Base-by-base conservation (phyloP, 306 rosid species). In the Mucuna pruriens region DNA sequence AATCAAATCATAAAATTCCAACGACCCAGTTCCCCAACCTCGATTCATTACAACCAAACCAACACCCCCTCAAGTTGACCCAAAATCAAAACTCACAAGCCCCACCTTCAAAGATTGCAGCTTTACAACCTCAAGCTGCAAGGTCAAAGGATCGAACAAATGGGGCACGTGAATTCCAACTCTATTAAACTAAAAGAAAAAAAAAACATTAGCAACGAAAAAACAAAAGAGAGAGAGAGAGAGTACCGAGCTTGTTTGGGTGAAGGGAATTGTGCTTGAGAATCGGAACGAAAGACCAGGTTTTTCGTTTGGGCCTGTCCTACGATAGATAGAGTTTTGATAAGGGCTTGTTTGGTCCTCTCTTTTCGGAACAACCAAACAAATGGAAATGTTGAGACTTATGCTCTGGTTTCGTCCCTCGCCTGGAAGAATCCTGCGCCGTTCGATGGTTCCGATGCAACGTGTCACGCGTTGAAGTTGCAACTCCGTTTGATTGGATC, bases 261-360 rank as follows among this genome's bases (percentile, higher is more conserved):
- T 62, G 46, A 55, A 33, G 44, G 72, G 79, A 75, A 44, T 7
- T 67, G 70, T 83, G 85, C 83, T 86, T 74, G 88, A 79, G 71
- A 80, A 73, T 70, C 19, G 82, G 60, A 82, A 85, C 46, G 33
- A 55, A 38, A 26, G 61, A 80, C 74, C 69, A 79, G 64, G 78
- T 40, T 33, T 54, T 48, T 40, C 54, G 26, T 19, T 62, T 73
- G 73, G 79, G 84, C 69, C 60, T 57, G 81, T 2, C 8, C 9
- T 20, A 61, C 0, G 86, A 61, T 7, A 76, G 86, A 77, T 62
- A 77, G 78, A 83, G 67, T 78, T 64, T 25, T 78, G 97, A 93
- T 85, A 88, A 85, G 84, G 91, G 88, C 84, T 80, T 85, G 88
- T 88, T 90, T 90, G 97, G 93, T 85, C 85, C 90, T 90, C 92